phyloP scores from a whole-genome alignment of 1,284 basidiomycete genomes.

The Paramarasmius palmivorus region DNA sequence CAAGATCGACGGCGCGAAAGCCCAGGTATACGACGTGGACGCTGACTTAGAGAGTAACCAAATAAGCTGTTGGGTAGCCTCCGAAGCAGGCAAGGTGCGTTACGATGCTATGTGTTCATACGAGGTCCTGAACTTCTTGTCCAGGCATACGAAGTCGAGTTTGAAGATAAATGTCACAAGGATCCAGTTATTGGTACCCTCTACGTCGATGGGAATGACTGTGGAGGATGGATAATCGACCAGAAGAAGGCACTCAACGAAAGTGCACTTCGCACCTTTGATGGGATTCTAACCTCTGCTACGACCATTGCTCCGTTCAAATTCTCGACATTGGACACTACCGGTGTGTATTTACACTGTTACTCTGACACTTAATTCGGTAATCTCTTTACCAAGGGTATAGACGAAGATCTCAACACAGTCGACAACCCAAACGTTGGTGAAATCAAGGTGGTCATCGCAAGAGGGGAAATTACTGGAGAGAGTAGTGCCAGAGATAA shows the following conservation, averaged over 20 bases:
- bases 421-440: background rate
- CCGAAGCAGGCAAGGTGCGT: constrained; percentile 27
- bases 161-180: too few relatives aligned
- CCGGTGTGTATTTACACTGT: background rate
- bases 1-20: constrained; percentile 19
- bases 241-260: too few relatives aligned
- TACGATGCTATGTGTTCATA: background rate
- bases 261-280: too few relatives aligned
- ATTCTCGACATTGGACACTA: background rate
- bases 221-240: too few relatives aligned
- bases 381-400: background rate
- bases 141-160: too few relatives aligned
- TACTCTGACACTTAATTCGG: background rate
- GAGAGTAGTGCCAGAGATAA: too few relatives aligned
- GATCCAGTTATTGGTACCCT: too few relatives aligned
- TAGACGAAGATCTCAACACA: background rate
- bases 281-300: too few relatives aligned
- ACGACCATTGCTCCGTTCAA: background rate
- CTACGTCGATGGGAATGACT: too few relatives aligned
- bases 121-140: too few relatives aligned
- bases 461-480: background rate
- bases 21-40: constrained; percentile 18
- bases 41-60: constrained; percentile 8
- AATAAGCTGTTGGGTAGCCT: constrained; percentile 30
- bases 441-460: background rate